These are phyloP conservation scores for Closterium sp. DNA, from an alignment of 139 green algal genomes.

Conservation along the genomic window DNA sequence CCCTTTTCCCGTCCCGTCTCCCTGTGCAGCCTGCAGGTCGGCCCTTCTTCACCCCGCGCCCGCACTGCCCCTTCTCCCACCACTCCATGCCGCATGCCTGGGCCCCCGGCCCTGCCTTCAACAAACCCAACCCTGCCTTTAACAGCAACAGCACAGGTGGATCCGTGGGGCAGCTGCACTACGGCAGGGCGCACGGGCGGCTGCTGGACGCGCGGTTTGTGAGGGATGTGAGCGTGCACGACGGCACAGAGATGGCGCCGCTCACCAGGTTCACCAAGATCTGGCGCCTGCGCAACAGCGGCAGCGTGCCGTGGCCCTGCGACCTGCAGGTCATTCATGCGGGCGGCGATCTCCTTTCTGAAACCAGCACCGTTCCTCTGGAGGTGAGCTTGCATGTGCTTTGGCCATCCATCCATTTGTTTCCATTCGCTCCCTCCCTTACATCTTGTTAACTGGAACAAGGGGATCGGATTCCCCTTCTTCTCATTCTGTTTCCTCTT, in stretches of 20 bases:
- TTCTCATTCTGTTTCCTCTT: neutral
- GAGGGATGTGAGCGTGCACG: slow-evolving; percentile 44
- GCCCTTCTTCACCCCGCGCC: neutral
- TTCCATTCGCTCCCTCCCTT: neutral
- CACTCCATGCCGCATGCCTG: neutral
- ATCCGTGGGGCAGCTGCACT: neutral
- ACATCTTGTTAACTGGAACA: neutral
- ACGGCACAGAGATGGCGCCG: slow-evolving; percentile 42
- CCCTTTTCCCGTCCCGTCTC: too few relatives aligned
- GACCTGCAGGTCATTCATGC: slow-evolving; percentile 15
- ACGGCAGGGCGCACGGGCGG: neutral
- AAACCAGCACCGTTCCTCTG: neutral
- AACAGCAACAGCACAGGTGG: neutral
- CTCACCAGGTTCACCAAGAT: slow-evolving; percentile 49
- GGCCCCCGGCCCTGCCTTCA: neutral
- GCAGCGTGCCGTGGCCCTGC: slow-evolving; percentile 28
- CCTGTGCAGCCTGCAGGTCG: too few relatives aligned
- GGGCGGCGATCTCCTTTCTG: slow-evolving; percentile 16
- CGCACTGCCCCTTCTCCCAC: neutral
- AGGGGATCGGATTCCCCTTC: neutral
- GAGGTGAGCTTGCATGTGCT: slow-evolving; percentile 20
- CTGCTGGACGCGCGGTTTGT: slow-evolving; percentile 52
- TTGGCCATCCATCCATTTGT: too few relatives aligned
- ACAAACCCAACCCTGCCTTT: neutral
- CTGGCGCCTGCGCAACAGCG: slow-evolving; percentile 49